Evolutionary conservation across 352 stramenopile genomes (phyloP), one percentile per base, ranked within the genome.

Genomic region (Globisporangium middletonii): DNA sequence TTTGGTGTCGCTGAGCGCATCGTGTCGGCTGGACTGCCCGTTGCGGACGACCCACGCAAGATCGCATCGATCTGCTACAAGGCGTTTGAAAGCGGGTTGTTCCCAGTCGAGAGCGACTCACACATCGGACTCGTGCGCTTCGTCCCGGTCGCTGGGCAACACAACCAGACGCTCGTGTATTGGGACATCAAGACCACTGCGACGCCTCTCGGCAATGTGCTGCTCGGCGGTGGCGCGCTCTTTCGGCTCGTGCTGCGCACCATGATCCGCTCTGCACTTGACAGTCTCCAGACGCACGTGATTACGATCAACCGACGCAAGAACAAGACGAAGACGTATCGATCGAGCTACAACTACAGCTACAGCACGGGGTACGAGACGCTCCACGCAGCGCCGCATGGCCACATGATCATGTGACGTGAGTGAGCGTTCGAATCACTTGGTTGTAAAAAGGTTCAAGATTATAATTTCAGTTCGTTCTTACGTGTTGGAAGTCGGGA

Each of bases 121-220:
- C 75, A 90, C 53, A 61, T 87, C 26, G 76, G 64, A 4, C 66
- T 77, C n/a, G 77, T 88, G 56, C 68, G 73, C 52, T 88, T 83
- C 50, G 68, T 85, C 44, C 64, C 67, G 3, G 76, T 57, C 5
- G 19, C 30, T 61, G 66, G 27, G 55, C 60, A 16, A 47, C 60
- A 9, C 18, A 46, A 6, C 53, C 41, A 52, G 68, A 88, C 75
- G 59, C 73, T 88, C 28, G 73, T 83, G 37, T 46, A 80, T 47
- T 88, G 79, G 79, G 75, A 62, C 43, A 69, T 72, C 55, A 89
- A 89, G 73, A 72, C 76, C 37, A 77, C 66, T 18, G 77, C 79
- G 15, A 72, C 75, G 5, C 60, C 66, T 65, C 18, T 77, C 26
- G 76, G 76, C 2, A 73, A 80, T 35, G 38, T 81, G 33, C 50